These are phyloP conservation scores for Penicillium concentricum DNA, from an alignment of 2,329 filamentous ascomycete species.

Conservation along the genomic window DNA sequence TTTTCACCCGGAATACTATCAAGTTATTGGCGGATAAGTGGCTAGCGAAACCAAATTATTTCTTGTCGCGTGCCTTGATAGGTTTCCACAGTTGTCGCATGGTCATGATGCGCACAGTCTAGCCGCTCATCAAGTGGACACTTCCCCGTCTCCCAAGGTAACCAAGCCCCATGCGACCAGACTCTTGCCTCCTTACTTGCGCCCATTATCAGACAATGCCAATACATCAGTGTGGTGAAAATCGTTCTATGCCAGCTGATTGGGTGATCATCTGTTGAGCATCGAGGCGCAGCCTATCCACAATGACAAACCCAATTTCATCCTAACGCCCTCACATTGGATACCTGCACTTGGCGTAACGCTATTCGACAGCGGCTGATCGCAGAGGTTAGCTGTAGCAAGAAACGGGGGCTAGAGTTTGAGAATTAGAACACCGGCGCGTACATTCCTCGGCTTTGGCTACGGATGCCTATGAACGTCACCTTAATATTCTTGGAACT, in stretches of 20 bases:
- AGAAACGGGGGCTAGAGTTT: background rate
- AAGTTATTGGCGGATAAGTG: too few species aligned
- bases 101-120: background rate
- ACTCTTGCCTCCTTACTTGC: constrained; percentile 2
- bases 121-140: constrained; percentile 1
- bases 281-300: constrained; percentile 3
- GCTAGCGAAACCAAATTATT: background rate
- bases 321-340: background rate
- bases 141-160: background rate
- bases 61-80: background rate
- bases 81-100: background rate
- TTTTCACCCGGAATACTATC: background rate
- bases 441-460: constrained; percentile 1
- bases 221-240: background rate
- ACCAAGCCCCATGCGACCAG: background rate
- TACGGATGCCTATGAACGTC: background rate
- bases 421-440: background rate
- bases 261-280: background rate
- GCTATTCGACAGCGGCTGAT: background rate
- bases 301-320: background rate
- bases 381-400: background rate
- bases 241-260: background rate
- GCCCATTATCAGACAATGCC: background rate
- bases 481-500: background rate
- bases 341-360: background rate